Evolutionary conservation across 768 basidiomycete species (phyloP).

Genomic region (Boletus tomentosulus): DNA sequence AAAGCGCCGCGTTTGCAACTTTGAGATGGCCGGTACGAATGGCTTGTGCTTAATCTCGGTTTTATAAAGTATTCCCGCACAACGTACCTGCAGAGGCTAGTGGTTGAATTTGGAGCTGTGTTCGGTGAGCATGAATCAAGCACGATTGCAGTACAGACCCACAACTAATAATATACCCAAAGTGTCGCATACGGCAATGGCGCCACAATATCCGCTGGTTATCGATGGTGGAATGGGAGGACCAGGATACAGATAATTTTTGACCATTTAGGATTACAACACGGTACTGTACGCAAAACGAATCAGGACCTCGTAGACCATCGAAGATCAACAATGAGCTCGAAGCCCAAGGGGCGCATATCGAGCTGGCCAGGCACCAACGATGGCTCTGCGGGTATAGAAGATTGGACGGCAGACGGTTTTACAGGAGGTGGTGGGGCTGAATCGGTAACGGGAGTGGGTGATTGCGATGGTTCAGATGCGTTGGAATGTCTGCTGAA

Average conservation of each 20-base stretch:
- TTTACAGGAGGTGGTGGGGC: conserved; percentile 1
- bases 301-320: conserved; percentile 43
- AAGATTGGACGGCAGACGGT: conserved; percentile 5
- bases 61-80: background rate
- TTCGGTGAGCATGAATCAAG: background rate
- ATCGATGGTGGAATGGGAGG: background rate
- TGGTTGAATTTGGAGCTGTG: background rate
- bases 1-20: too few species aligned
- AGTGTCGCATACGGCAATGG: background rate
- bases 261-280: conserved; percentile 19
- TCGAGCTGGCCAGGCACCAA: conserved; percentile 57
- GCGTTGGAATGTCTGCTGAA: conserved; percentile 14
- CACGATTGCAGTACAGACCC: background rate
- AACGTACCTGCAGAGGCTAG: background rate
- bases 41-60: too few species aligned
- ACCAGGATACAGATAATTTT: conserved; percentile 13
- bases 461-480: background rate
- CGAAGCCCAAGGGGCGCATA: conserved; percentile 66
- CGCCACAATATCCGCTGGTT: background rate
- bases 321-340: conserved; percentile 68
- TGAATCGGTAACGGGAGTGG: background rate
- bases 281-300: conserved; percentile 7
- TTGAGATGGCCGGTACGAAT: too few species aligned
- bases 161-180: background rate
- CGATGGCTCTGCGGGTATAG: conserved; percentile 11